Evolutionary conservation across 2,329 filamentous ascomycete genomes (phyloP).

Genomic region (Fusarium sarcochroum): DNA sequence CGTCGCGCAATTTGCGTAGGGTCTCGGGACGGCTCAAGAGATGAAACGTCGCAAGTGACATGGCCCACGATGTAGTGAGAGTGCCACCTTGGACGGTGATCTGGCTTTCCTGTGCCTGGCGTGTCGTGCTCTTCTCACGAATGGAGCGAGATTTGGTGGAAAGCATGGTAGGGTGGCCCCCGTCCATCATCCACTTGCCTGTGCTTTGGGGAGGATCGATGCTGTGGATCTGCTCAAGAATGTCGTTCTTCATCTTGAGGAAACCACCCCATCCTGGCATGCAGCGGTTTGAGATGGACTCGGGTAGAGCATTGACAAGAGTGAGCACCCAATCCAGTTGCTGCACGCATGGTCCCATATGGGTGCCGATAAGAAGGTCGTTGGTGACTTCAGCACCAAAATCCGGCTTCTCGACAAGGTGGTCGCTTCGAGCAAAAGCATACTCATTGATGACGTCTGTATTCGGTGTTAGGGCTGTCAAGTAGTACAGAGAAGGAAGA

Average conservation of each 20-base stretch:
- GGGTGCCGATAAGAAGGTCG: conserved; percentile 55
- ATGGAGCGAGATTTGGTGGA: conserved; percentile 51
- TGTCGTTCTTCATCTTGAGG: conserved; percentile 57
- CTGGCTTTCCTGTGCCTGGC: conserved; percentile 57
- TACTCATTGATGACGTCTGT: conserved; percentile 59
- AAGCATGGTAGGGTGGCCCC: conserved; percentile 56
- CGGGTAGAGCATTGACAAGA: conserved; percentile 54
- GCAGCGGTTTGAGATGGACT: conserved; percentile 54
- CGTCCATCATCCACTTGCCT: conserved; percentile 52
- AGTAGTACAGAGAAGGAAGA: not conserved
- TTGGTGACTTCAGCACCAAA: conserved; percentile 56
- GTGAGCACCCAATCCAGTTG: conserved; percentile 55
- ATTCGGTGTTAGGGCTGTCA: not conserved
- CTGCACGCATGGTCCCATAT: conserved; percentile 55
- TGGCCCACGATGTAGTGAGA: conserved; percentile 57
- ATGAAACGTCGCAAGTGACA: conserved; percentile 55
- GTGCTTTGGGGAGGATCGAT: conserved; percentile 55
- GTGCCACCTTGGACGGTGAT: conserved; percentile 57
- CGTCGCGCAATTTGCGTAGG: conserved; percentile 53
- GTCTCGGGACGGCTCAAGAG: conserved; percentile 52
- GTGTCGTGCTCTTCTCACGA: conserved; percentile 52
- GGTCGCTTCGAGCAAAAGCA: conserved; percentile 55
- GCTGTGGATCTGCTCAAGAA: conserved; percentile 54
- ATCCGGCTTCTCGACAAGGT: conserved; percentile 53
- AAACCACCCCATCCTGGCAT: conserved; percentile 56